Evolutionary conservation across 2,329 filamentous ascomycete species (phyloP), one percentile per base, ranked within the genome.

Genomic region (Cyphellophora attinorum): DNA sequence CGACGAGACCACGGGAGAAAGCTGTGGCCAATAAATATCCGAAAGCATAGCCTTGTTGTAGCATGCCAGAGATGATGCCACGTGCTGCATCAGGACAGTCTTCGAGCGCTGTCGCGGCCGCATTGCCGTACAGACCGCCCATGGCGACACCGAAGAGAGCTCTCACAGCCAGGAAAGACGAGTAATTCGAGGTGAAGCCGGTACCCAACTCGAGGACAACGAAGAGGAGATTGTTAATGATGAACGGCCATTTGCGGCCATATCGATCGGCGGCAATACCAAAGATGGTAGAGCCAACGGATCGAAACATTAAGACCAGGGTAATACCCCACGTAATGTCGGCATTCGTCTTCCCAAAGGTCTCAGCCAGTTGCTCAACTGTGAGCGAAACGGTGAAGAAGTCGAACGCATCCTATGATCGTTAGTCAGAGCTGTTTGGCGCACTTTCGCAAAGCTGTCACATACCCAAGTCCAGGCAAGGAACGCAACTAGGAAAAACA

Each of bases 91-190:
- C 56, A 0, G 74, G 74, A 41, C 73, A 76, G 44, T 79, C 74
- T 52, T 79, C 74, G 11, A 79, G 55, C 0, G 74, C 74, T 3
- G 73, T 78, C 1, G 74, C 73, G 6, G 74, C 72, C 8, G 68
- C 71, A 45, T 76, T 76, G 3, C 74, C 74, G 46, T 76, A 76
- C 8, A 77, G 51, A 31, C 74, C 44, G 19, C 44, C 46, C 74
- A 79, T 79, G 5, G 74, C 74, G 48, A 79, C 71, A 13, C 74
- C 74, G 44, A 74, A 79, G 3, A 79, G 56, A 1, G 74, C 70
- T 11, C 74, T 63, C 30, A 74, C 70, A 2, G 61, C 74, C 19
- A 78, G 55, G 46, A 79, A 79, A 40, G 72, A 64, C 6, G 67
- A 51, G 49, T 76, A 76, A 2, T 68, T 76, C 6, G 67, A 53